phyloP scores from a whole-genome alignment of 306 rosid genomes.

The Quercus aquifolioides region DNA sequence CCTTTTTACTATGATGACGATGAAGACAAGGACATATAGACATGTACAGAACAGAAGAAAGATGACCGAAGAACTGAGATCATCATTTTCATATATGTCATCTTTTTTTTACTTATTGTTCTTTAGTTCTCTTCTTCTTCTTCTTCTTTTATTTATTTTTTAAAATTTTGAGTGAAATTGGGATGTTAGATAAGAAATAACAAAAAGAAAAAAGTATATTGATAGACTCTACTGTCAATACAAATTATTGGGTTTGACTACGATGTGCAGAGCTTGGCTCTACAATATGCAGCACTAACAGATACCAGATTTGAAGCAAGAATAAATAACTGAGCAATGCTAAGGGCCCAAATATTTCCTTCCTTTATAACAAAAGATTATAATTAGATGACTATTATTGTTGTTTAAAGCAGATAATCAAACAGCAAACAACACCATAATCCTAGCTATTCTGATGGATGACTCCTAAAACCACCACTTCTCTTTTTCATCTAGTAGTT shows the following conservation, averaged over 20 bases:
- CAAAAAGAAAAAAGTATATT: background rate
- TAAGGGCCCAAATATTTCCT: background rate
- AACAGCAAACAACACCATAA: too few relatives aligned
- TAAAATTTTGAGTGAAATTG: background rate
- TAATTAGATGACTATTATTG: background rate
- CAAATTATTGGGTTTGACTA: background rate
- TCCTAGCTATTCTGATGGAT: too few relatives aligned
- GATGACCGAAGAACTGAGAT: background rate
- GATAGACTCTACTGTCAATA: background rate
- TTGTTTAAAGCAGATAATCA: too few relatives aligned
- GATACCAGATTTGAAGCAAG: background rate
- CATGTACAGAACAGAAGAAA: background rate
- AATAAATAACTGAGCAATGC: background rate
- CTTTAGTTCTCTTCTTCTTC: too few relatives aligned
- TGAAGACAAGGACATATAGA: slow-evolving; percentile 20
- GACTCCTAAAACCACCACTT: too few relatives aligned
- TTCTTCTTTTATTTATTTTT: background rate
- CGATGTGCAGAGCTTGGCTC: background rate
- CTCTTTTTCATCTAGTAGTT: too few relatives aligned
- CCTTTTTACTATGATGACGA: slow-evolving; percentile 55
- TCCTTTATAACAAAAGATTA: background rate
- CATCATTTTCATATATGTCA: background rate
- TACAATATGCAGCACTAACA: background rate
- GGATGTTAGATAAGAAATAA: background rate
- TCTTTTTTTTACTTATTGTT: too few relatives aligned